Evolutionary conservation across 2,329 filamentous ascomycete genomes (phyloP).

Genomic region (Cercospora sesami): DNA sequence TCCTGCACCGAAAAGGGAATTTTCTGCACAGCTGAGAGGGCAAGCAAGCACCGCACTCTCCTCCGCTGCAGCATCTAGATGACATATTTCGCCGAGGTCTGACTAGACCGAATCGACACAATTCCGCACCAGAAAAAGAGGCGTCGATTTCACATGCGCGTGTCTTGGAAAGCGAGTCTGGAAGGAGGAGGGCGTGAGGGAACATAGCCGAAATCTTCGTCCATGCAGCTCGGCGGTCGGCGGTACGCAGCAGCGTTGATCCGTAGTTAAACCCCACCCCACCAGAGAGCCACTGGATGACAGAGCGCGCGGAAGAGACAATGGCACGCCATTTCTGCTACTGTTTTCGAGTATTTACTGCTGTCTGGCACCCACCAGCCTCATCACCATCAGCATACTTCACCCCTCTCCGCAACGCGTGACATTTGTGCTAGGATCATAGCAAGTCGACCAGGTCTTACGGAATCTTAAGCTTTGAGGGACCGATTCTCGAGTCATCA

Average conservation of each 20-base stretch:
- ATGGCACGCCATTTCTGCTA: neutral
- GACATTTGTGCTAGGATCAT: neutral
- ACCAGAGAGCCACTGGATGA: neutral
- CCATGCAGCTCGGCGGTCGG: neutral
- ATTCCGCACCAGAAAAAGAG: neutral
- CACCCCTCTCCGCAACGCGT: neutral
- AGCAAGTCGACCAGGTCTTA: slow-evolving; percentile 9
- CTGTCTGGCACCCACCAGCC: neutral
- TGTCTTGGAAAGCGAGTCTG: neutral
- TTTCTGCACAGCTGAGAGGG: neutral
- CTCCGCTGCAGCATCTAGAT: neutral
- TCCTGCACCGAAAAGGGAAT: neutral
- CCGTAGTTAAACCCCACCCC: slow-evolving; percentile 2
- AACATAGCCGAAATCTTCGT: slow-evolving; percentile 5
- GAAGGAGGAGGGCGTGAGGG: neutral
- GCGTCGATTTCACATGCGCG: neutral
- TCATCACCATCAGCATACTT: neutral
- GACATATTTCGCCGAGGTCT: neutral
- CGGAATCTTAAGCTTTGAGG: slow-evolving; percentile 16
- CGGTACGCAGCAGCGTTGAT: neutral
- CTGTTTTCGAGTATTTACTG: neutral
- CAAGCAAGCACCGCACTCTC: neutral
- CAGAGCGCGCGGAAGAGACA: neutral
- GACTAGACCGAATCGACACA: neutral
- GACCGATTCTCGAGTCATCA: neutral